Evolutionary conservation across 768 basidiomycete species (phyloP), one percentile per base, ranked within the genome.

Genomic region (Leccinum boreale): DNA sequence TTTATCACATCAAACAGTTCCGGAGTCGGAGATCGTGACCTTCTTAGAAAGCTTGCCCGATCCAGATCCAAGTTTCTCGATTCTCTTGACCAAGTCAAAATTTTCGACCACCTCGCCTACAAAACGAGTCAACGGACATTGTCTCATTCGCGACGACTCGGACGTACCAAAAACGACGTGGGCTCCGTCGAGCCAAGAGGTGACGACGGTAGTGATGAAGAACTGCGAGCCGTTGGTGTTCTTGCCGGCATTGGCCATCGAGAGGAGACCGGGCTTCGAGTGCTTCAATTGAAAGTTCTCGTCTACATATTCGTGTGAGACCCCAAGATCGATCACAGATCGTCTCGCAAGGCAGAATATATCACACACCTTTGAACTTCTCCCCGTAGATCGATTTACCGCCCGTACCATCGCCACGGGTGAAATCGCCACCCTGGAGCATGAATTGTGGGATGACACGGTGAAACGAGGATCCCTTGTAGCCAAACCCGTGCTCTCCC

Each of bases 381-480:
- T 77, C 76, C 61, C 89, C 89, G 59, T 88, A 90, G 70, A 90
- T 90, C 24, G 86, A 88, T 74, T 86, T 89, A 50, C 90, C 91
- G 58, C 90, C 91, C 14, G 88, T 90, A 14, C 90, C 90, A 58
- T 89, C 75, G 23, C 73, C 69, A 12, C 56, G 63, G 61, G 86
- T 89, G 72, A 96, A 96, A 71, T 94, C 92, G 56, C 94, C 94
- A 19, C 92, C 93, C 72, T 95, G 93, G 55, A 92, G 79, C 90
- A 93, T 93, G 75, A 93, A 94, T 44, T 80, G 50, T 63, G 88
- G 89, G 69, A 94, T 92, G 67, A 94, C 76, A 62, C 92, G 88
- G 73, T 94, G 92, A 84, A 94, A 94, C 0, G 39, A 23, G 23
- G 77, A 78, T 11, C 84, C 86, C 49, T 70, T 51, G 76, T 95